These are phyloP conservation scores for Meyerozyma sp. DNA, from an alignment of 1,139 yeast species.

Conservation along the genomic window DNA sequence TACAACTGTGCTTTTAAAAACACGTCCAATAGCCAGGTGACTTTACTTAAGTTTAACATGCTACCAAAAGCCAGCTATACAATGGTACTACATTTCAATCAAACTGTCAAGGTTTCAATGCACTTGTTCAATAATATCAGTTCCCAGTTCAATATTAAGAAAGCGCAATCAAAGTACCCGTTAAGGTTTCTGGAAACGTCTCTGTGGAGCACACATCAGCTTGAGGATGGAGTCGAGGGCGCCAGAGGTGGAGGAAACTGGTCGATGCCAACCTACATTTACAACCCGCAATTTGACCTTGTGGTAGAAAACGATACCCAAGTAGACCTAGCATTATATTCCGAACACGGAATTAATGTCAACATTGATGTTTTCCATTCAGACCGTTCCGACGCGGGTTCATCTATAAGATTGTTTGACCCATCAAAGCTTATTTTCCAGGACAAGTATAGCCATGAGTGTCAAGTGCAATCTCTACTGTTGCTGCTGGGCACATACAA, in stretches of 20 bases:
- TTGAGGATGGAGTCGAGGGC: neutral
- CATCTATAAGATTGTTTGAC: slow-evolving; percentile 22
- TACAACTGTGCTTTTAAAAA: slow-evolving; percentile 17
- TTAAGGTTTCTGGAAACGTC: slow-evolving; percentile 24
- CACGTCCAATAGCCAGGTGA: slow-evolving; percentile 24
- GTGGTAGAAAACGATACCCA: slow-evolving; percentile 13
- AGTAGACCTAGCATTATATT: slow-evolving; percentile 20
- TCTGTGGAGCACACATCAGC: slow-evolving; percentile 41
- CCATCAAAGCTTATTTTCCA: slow-evolving; percentile 22
- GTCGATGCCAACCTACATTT: slow-evolving; percentile 42
- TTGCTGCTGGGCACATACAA: slow-evolving; percentile 34
- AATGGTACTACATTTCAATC: slow-evolving; percentile 19
- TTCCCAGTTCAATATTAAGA: slow-evolving; percentile 16
- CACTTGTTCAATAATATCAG: slow-evolving; percentile 27
- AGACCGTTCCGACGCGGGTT: slow-evolving; percentile 11
- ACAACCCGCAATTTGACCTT: slow-evolving; percentile 59
- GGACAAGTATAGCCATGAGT: slow-evolving; percentile 20
- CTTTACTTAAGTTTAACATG: slow-evolving; percentile 18
- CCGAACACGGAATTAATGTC: slow-evolving; percentile 19
- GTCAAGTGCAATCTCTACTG: slow-evolving; percentile 16
- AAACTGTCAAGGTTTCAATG: slow-evolving; percentile 30
- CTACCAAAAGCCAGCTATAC: slow-evolving; percentile 21
- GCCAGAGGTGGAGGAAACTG: slow-evolving; percentile 52
- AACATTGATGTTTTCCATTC: slow-evolving; percentile 41
- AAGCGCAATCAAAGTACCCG: slow-evolving; percentile 18